Base-by-base conservation (phyloP, 495 filamentous ascomycete species). In the Lophiostoma macrostomum region DNA sequence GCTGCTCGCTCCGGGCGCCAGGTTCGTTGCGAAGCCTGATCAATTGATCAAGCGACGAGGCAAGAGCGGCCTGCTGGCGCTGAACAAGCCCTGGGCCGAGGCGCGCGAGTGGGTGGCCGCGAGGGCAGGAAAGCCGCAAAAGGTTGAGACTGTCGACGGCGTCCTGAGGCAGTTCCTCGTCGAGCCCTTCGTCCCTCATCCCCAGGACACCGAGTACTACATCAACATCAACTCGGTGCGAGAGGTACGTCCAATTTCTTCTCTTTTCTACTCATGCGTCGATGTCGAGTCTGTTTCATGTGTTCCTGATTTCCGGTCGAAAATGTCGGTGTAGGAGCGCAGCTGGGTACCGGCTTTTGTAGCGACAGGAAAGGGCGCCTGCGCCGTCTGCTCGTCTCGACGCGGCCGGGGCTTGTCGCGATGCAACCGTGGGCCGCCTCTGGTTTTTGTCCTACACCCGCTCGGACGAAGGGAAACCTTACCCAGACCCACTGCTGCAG, bases 11-110 rank as follows among this genome's bases (percentile, higher is more conserved):
- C 65, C 76, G 47, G 90, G 83, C 53, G 76, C 91, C 68, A 91
- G 86, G 76, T 97, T 99, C 72, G 93, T 99, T 62, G 94, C 94
- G 36, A 99, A 99, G 82, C 93, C 93, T 62, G 93, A 99, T 80
- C 94, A 97, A 77, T 81, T 97, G 73, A 97, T 99, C 79, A 99
- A 99, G 85, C 78, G 93, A 68, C 82, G 93, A 76, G 93, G 93
- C 69, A 99, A 99, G 90, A 95, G 88, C 71, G 93, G 93, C 69
- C 84, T 99, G 39, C 77, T 99, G 41, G 87, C 88, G 42, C 78
- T 99, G 66, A 99, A 99, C 81, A 96, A 97, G 84, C 84, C 85
- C 58, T 99, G 93, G 93, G 64, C 87, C 36, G 90, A 97, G 67
- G 86, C 90, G 39, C 83, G 84, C 68, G 87, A 83, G 50, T 99